Base-by-base conservation (phyloP, 2,329 filamentous ascomycete species). In the Pestalotiopsis sp. region DNA sequence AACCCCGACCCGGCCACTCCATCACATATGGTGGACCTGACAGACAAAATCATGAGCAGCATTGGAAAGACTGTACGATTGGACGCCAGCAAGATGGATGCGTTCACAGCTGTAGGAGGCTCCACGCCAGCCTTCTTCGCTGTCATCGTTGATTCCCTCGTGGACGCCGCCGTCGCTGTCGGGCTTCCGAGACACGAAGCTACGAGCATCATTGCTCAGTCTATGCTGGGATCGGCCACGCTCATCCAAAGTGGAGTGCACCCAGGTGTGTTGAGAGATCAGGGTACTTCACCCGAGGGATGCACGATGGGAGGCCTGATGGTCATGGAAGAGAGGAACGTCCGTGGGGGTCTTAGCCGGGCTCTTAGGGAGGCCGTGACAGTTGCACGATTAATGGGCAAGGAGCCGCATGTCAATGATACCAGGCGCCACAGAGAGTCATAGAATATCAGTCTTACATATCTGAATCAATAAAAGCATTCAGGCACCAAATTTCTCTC, bases 61-160 rank as follows among this genome's bases (percentile, higher is more conserved):
- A 86, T 90, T 23, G 89, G 89, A 5, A 81, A 82, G 49, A 83
- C 85, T 1, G 82, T 87, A 0, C 80, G 83, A 25, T 79, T 90
- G 0, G 82, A 83, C 0, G 81, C 87, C 0, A 78, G 80, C 1
- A 80, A 83, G 5, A 88, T 90, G 84, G 85, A 89, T 70, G 86
- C 83, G 0, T 82, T 81, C n/a, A 90, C 87, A 0, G 87, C 88
- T 0, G 82, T 90, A 1, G 89, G 86, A 69, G 87, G 88, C 0
- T 89, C 87, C 2, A 88, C 88, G 0, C 88, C 87, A 0, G 88
- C 88, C 0, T 90, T 90, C 78, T 87, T 86, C 69, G 86, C 87
- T 0, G 78, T 90, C 9, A 82, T 90, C 4, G 80, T 86, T 13
- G 89, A 91, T 70, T 86, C 86, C 0, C 80, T 90, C 66, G 86